phyloP scores from a whole-genome alignment of 2,329 filamentous ascomycete genomes.

The Alternaria brassicicola region DNA sequence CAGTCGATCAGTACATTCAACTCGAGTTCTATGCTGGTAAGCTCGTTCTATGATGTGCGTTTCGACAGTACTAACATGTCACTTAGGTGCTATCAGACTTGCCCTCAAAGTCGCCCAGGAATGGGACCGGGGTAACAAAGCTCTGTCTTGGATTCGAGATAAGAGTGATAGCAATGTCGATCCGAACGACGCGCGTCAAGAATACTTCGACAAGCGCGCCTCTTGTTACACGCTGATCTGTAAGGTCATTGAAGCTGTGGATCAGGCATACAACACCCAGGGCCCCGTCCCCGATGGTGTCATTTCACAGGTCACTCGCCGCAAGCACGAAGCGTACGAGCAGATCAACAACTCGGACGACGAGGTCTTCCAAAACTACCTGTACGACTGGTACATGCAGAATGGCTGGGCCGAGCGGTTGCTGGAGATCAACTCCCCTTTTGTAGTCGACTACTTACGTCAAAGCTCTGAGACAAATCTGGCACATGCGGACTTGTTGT shows the following conservation, averaged over 20 bases:
- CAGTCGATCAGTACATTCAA: conserved; percentile 77
- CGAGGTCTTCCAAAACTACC: conserved; percentile 90
- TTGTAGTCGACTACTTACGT: conserved; percentile 84
- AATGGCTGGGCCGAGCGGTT: conserved; percentile 86
- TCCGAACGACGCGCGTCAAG: conserved; percentile 68
- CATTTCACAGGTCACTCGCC: conserved; percentile 74
- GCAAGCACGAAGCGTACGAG: conserved; percentile 84
- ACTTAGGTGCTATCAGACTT: conserved; percentile 76
- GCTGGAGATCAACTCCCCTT: conserved; percentile 80
- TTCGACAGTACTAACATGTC: conserved; percentile 6
- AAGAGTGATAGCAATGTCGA: conserved; percentile 75
- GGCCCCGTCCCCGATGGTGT: conserved; percentile 80
- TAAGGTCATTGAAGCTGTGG: conserved; percentile 77
- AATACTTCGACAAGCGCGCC: conserved; percentile 72
- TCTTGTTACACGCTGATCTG: conserved; percentile 88
- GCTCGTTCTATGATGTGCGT: background rate
- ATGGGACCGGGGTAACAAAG: conserved; percentile 84
- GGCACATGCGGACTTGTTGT: conserved; percentile 86
- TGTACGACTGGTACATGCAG: conserved; percentile 97
- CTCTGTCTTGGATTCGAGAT: conserved; percentile 86
- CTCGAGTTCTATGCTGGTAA: conserved; percentile 84
- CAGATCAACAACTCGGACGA: conserved; percentile 88
- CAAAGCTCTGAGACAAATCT: conserved; percentile 74
- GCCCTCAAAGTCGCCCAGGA: conserved; percentile 82
- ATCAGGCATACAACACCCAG: conserved; percentile 70